Conservation (phyloP, 495 filamentous ascomycete genomes). For the Neurospora hispaniola region DNA sequence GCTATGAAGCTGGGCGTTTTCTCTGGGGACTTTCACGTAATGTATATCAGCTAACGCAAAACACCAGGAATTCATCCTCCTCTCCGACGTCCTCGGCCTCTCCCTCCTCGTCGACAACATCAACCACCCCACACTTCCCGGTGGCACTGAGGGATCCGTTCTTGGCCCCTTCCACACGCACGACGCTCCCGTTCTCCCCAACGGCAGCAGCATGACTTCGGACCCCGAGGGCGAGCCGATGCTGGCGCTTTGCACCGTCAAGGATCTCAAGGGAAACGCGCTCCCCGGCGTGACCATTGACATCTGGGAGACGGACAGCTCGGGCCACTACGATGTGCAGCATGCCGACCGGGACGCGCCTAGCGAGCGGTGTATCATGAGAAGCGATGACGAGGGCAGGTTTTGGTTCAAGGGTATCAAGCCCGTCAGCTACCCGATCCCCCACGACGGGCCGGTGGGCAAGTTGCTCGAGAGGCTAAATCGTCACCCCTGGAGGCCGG, state of each 20-base stretch:
- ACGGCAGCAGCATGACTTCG: constrained; percentile 61
- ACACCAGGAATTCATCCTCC: constrained; percentile 82
- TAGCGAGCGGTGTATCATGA: constrained; percentile 73
- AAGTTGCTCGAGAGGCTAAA: constrained; percentile 58
- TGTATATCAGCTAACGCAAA: not conserved
- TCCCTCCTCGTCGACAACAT: constrained; percentile 84
- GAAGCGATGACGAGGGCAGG: constrained; percentile 53
- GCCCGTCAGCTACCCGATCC: constrained; percentile 84
- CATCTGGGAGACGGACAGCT: constrained; percentile 88
- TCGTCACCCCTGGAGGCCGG: constrained; percentile 72
- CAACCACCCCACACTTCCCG: constrained; percentile 75
- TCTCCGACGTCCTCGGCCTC: constrained; percentile 83
- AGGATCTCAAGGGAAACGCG: constrained; percentile 56
- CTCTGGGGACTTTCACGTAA: not conserved
- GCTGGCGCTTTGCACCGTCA: constrained; percentile 66
- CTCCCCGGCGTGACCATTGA: constrained; percentile 66
- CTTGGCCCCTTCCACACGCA: constrained; percentile 92
- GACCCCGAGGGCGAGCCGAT: constrained; percentile 62
- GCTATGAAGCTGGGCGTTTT: not conserved
- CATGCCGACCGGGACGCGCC: constrained; percentile 57
- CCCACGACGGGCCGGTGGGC: constrained; percentile 82
- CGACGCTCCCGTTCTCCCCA: constrained; percentile 56
- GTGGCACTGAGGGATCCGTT: constrained; percentile 76
- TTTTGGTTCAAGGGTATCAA: constrained; percentile 88
- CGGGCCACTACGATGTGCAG: constrained; percentile 86